These are phyloP conservation scores for Suhomyces kilbournensis DNA, from an alignment of 805 yeast species.

Conservation along the genomic window DNA sequence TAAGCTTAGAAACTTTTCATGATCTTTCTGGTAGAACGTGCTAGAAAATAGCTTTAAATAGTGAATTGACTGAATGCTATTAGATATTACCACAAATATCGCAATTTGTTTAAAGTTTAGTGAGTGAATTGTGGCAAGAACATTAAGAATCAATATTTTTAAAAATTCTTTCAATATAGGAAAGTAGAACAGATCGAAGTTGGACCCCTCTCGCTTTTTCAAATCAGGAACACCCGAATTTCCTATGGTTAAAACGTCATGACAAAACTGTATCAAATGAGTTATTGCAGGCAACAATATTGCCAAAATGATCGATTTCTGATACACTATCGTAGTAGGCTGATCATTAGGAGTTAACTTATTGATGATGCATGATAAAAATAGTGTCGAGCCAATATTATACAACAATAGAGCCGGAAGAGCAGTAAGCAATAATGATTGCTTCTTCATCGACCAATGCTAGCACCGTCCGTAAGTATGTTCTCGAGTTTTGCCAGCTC, in stretches of 20 bases:
- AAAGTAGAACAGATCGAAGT: slow-evolving; percentile 11
- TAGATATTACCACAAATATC: slow-evolving; percentile 8
- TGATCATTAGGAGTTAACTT: slow-evolving; percentile 8
- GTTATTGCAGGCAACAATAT: slow-evolving; percentile 5
- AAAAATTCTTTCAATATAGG: slow-evolving; percentile 15
- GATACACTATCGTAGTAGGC: slow-evolving; percentile 2
- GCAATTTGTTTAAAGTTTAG: slow-evolving; percentile 8
- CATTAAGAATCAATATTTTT: slow-evolving; percentile 4
- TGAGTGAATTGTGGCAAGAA: slow-evolving; percentile 1
- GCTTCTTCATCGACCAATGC: not conserved
- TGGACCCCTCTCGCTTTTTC: not conserved
- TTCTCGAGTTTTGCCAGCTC: not conserved
- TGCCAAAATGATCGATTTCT: slow-evolving; percentile 10
- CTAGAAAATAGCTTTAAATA: not conserved
- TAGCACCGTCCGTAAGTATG: not conserved
- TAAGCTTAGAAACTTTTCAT: slow-evolving; percentile 13
- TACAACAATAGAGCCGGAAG: not conserved
- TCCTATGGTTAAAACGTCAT: slow-evolving; percentile 12
- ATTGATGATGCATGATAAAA: slow-evolving; percentile 7
- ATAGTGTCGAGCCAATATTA: not conserved
- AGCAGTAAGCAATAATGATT: not conserved
- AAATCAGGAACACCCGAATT: not conserved
- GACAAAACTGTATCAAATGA: slow-evolving; percentile 8
- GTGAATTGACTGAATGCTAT: not conserved
- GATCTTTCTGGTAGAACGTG: slow-evolving; percentile 9